phyloP scores from a whole-genome alignment of 2,329 filamentous ascomycete genomes.

The Xylaria sp. region DNA sequence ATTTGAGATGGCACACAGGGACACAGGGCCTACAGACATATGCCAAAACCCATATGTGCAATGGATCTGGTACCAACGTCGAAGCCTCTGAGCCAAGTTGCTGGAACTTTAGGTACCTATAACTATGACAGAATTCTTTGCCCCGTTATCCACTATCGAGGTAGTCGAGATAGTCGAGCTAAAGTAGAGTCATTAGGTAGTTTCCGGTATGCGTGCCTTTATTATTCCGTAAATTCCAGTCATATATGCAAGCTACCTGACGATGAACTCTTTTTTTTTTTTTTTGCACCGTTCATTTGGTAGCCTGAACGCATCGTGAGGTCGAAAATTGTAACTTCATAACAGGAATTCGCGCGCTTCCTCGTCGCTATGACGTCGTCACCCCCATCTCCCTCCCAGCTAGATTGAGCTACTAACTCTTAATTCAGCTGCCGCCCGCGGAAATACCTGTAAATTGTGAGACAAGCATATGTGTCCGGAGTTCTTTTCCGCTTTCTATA shows the following conservation, averaged over 20 bases:
- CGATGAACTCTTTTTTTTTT: too few relatives aligned
- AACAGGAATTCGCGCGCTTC: neutral
- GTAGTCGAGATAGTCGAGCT: neutral
- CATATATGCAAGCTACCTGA: neutral
- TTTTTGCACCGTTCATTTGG: neutral
- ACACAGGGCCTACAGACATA: neutral
- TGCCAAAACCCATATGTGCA: neutral
- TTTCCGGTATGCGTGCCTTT: neutral
- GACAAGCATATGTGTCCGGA: neutral
- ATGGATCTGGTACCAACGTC: neutral
- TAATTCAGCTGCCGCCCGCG: neutral
- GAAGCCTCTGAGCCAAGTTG: neutral
- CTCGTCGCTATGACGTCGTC: slow-evolving; percentile 30
- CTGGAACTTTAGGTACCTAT: neutral
- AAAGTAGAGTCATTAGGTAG: neutral
- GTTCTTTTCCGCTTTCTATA: neutral
- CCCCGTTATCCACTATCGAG: neutral
- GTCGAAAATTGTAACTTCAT: slow-evolving; percentile 1
- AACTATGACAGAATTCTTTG: neutral
- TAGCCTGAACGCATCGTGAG: slow-evolving; percentile 8
- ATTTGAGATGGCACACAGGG: neutral
- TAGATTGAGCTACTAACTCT: neutral
- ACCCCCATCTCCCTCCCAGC: slow-evolving; percentile 1
- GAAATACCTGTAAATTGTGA: slow-evolving; percentile 9
- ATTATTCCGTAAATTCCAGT: neutral